Evolutionary conservation across 2,329 filamentous ascomycete genomes (phyloP).

Genomic region (Hypoxylon sp.): DNA sequence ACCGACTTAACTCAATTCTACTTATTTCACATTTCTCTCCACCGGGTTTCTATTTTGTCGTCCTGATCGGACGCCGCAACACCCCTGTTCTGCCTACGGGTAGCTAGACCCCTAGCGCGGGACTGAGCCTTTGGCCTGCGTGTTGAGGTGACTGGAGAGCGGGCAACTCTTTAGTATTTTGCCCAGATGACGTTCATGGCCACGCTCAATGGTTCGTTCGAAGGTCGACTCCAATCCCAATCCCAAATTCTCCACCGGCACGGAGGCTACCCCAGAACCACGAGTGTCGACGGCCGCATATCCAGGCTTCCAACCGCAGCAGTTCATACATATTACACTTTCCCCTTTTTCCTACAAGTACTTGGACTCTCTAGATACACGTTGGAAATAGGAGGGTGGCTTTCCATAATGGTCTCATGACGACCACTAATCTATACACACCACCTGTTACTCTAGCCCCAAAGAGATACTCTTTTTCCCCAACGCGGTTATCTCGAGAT

Average conservation of each 20-base stretch:
- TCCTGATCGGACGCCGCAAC: constrained; percentile 41
- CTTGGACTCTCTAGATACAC: constrained; percentile 36
- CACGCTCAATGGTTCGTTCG: constrained; percentile 39
- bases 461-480: constrained; percentile 32
- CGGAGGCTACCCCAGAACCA: constrained; percentile 33
- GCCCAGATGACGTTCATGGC: constrained; percentile 35
- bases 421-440: constrained; percentile 35
- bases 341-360: constrained; percentile 33
- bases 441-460: constrained; percentile 40
- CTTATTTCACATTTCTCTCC: constrained; percentile 31
- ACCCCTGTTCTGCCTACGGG: constrained; percentile 38
- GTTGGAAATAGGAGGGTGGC: constrained; percentile 33
- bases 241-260: constrained; percentile 36
- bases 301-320: constrained; percentile 42
- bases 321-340: constrained; percentile 37
- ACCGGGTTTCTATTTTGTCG: constrained; percentile 39
- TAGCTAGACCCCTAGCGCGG: constrained; percentile 37
- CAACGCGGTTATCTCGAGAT: constrained; percentile 29
- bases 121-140: constrained; percentile 32
- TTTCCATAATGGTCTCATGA: constrained; percentile 39
- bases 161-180: constrained; percentile 22
- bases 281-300: constrained; percentile 33
- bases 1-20: constrained; percentile 28
- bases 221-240: constrained; percentile 36
- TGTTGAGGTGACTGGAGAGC: constrained; percentile 29